phyloP scores from a whole-genome alignment of 176 grass and related monocot species.

The Guadua angustifolia region DNA sequence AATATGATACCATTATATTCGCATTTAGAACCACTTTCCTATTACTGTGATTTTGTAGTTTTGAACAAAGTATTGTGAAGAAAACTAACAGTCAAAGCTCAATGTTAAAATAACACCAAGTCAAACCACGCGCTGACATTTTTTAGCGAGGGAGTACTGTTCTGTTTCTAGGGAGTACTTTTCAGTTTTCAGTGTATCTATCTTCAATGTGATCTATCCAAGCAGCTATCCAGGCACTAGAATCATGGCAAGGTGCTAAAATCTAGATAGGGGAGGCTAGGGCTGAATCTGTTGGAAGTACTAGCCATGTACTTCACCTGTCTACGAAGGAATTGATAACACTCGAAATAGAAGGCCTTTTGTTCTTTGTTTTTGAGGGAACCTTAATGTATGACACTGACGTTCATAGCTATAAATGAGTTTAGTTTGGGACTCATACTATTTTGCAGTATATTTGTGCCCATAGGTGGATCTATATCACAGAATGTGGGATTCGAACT shows the following conservation, averaged over 20 bases:
- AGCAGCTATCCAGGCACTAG: neutral
- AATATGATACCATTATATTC: no score
- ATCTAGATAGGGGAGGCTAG: neutral
- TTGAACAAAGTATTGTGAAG: no score
- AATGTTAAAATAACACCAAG: no score
- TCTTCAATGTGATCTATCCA: neutral
- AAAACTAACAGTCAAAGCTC: no score
- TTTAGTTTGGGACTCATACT: neutral
- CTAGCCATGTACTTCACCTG: neutral
- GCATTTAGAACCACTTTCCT: no score
- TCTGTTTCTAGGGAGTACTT: neutral
- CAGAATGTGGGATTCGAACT: neutral
- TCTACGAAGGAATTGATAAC: neutral
- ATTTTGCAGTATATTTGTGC: neutral
- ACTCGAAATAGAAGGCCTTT: neutral
- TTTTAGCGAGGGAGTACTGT: neutral
- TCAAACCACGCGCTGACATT: no score
- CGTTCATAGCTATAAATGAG: neutral
- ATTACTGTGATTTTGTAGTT: no score
- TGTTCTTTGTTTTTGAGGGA: neutral
- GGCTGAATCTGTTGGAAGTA: neutral
- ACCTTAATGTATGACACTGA: neutral
- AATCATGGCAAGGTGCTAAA: neutral
- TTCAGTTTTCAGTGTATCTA: neutral
- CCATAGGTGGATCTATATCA: neutral